phyloP scores from a whole-genome alignment of 116 monocot genomes.

The Posidonia oceanica region DNA sequence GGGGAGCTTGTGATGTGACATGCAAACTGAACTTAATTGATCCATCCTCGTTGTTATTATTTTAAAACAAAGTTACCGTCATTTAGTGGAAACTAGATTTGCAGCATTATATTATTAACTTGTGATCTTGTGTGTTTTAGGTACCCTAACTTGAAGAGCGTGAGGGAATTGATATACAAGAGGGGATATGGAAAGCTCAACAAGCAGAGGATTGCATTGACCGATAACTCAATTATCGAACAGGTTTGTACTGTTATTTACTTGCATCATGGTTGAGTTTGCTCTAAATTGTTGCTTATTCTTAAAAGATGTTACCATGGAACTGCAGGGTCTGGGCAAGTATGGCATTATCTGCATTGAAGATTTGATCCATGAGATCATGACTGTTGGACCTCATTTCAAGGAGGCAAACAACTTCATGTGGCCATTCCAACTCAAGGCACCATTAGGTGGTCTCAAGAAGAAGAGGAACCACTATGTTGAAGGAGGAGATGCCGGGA shows the following conservation, averaged over 20 bases:
- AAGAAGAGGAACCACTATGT: conserved; percentile 95
- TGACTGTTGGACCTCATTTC: conserved; percentile 76
- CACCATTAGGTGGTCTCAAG: conserved; percentile 71
- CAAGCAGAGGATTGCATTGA: conserved; percentile 72
- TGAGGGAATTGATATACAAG: conserved; percentile 77
- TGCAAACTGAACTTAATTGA: too few relatives aligned
- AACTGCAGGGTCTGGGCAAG: conserved; percentile 46
- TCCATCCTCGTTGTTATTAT: too few relatives aligned
- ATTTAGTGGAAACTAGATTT: too few relatives aligned
- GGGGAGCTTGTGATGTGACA: too few relatives aligned
- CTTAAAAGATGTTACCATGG: not conserved
- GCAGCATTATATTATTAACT: too few relatives aligned
- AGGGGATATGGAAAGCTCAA: conserved; percentile 70
- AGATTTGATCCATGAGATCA: conserved; percentile 79
- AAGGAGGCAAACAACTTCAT: conserved; percentile 91
- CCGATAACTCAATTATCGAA: conserved; percentile 59
- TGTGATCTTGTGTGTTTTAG: conserved; percentile 11
- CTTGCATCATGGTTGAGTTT: not conserved
- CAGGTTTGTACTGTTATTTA: conserved; percentile 25
- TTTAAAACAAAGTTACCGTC: too few relatives aligned
- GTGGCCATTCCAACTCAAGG: conserved; percentile 86
- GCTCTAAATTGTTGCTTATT: not conserved
- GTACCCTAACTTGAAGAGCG: conserved; percentile 73
- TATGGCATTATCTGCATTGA: conserved; percentile 55
- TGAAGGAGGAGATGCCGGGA: conserved; percentile 89